Evolutionary conservation across 345 rosid genomes (phyloP), one percentile per base, ranked within the genome.

Genomic region (Rhizophora mangle): DNA sequence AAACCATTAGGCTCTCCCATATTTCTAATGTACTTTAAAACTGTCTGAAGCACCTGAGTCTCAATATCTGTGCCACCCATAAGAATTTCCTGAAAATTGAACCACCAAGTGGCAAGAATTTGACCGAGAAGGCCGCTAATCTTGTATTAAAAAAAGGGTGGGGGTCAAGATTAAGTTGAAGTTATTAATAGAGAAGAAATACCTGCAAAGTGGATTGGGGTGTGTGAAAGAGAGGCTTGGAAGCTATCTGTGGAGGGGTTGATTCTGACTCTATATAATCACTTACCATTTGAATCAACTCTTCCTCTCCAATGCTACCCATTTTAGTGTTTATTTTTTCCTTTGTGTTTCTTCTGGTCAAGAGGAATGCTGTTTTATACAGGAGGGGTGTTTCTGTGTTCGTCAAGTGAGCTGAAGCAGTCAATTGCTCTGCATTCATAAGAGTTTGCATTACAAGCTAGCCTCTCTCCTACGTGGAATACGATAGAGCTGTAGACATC

Each of bases 251-350:
- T 67, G 15, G 68, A 24, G 64, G 2, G 6, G 13, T 32, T 62
- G 85, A 71, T 24, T 68, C 63, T 0, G 80, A 65, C 67, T 86
- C 89, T 22, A 76, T 72, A 64, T 78, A 86, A 68, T 86, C 87
- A 30, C 69, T 72, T 64, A 83, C 82, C 85, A 86, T 80, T 67
- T 80, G 82, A 55, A 37, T 85, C 34, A 80, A 56, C 4, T 80
- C 84, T 62, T 83, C 89, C 21, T 83, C 89, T 22, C 81, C 87
- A 13, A 76, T 32, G 62, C 84, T 82, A 0, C 79, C 84, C 86
- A 83, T 83, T 26, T 54, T 26, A 5, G 22, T 56, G 49, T 13
- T 19, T 13, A 15, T 43, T 43, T 43, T 43, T 56, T 7, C 10
- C 18, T 18, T 16, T 21, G 2, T 31, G 60, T 34, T 65, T 58